A percentile compares a stretch with the other conserved stretches of the same genome.
Conservation (phyloP, 495 filamentous ascomycete genomes). For the Penicillium dipodomyicola region DNA sequence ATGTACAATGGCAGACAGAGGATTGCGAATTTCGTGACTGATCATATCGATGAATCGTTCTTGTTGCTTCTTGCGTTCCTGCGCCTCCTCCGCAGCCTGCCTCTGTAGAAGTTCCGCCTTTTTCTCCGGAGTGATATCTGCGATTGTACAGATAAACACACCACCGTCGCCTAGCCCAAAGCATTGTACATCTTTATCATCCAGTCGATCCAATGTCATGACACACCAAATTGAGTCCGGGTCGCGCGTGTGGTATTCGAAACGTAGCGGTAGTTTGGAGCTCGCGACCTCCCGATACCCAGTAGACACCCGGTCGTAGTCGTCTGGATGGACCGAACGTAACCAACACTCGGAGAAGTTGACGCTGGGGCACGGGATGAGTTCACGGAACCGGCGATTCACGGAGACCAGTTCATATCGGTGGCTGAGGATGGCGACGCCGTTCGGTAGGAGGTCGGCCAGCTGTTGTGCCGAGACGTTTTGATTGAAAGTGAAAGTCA, state of each 20-base stretch:
- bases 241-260: constrained; percentile 22
- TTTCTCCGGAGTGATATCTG: constrained; percentile 49
- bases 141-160: constrained; percentile 26
- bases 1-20: constrained; percentile 75
- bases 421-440: constrained; percentile 27
- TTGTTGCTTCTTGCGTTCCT: constrained; percentile 64
- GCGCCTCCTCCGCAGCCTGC: constrained; percentile 61
- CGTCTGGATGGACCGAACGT: constrained; percentile 22
- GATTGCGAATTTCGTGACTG: constrained; percentile 85
- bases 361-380: constrained; percentile 3
- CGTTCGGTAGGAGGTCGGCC: constrained; percentile 28
- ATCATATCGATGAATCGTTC: constrained; percentile 89
- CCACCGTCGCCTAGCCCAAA: constrained; percentile 4
- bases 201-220: constrained; percentile 16
- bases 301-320: constrained; percentile 18
- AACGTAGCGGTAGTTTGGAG: constrained; percentile 14
- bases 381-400: constrained; percentile 24
- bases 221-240: constrained; percentile 20
- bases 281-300: constrained; percentile 12
- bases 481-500: constrained; percentile 13
- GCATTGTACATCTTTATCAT: constrained; percentile 6
- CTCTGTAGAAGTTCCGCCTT: constrained; percentile 51
- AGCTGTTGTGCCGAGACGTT: constrained; percentile 28
- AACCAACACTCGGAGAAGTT: constrained; percentile 21
- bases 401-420: constrained; percentile 21